Evolutionary conservation across 768 basidiomycete genomes (phyloP).

Genomic region (Calvatia gigantea): DNA sequence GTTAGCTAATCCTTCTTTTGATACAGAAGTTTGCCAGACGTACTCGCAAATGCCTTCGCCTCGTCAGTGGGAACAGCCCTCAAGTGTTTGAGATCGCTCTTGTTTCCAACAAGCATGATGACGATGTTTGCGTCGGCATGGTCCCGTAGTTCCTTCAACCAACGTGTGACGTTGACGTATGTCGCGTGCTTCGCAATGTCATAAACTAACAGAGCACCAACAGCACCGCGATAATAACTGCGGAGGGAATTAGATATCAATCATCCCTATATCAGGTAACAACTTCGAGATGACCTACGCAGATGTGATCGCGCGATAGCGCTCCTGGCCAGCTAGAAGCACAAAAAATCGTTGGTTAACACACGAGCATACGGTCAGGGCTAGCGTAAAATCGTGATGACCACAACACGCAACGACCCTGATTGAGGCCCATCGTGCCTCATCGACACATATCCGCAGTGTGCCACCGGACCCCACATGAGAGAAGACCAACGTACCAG

Average conservation of each 20-base stretch:
- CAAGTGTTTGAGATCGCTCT: constrained; percentile 98
- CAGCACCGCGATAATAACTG: constrained; percentile 97
- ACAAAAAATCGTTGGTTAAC: constrained; percentile 5
- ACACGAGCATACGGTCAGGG: background rate
- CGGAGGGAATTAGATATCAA: background rate
- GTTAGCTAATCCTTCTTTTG: constrained; percentile 7
- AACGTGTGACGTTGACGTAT: constrained; percentile 90
- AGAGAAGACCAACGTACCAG: constrained; percentile 51
- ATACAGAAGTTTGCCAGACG: constrained; percentile 24
- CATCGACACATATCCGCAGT: constrained; percentile 10
- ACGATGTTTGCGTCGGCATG: constrained; percentile 93
- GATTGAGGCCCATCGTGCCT: constrained; percentile 7
- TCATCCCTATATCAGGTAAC: background rate
- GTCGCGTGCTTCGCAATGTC: constrained; percentile 94
- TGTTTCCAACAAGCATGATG: constrained; percentile 96
- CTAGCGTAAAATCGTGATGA: background rate
- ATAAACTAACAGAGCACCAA: constrained; percentile 89
- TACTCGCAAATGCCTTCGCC: constrained; percentile 87
- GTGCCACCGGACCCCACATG: background rate
- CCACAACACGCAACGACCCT: background rate
- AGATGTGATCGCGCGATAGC: constrained; percentile 96
- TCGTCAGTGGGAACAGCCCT: constrained; percentile 97
- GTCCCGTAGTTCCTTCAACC: constrained; percentile 96
- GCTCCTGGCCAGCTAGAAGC: constrained; percentile 86
- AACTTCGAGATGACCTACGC: constrained; percentile 53